phyloP scores from a whole-genome alignment of 352 stramenopile genomes.

The Lagenidium giganteum region DNA sequence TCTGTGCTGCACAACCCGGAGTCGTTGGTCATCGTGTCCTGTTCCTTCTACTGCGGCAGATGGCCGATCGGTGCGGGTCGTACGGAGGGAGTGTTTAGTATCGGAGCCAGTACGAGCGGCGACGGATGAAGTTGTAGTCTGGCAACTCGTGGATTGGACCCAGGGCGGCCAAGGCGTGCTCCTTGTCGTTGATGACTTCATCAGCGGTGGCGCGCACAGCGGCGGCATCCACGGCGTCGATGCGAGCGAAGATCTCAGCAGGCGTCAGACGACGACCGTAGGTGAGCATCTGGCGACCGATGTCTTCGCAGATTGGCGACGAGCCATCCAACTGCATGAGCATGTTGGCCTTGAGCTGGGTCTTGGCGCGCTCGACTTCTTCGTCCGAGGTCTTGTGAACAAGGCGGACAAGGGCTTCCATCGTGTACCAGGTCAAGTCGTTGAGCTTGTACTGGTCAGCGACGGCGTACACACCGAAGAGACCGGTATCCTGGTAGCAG shows the following conservation, averaged over 20 bases:
- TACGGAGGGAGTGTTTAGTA: constrained; percentile 55
- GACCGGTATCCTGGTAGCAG: constrained; percentile 99
- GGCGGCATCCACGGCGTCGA: constrained; percentile 96
- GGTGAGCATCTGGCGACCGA: constrained; percentile 98
- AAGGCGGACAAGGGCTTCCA: constrained; percentile 93
- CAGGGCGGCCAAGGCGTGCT: constrained; percentile 97
- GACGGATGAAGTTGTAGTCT: constrained; percentile 99
- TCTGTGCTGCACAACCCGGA: too few species aligned
- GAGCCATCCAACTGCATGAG: constrained; percentile 99
- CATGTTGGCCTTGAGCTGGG: constrained; percentile 99
- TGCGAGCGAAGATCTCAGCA: constrained; percentile 98
- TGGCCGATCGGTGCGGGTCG: constrained; percentile 9
- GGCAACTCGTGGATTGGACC: constrained; percentile 98
- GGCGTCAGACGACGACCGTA: constrained; percentile 96
- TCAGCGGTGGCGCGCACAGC: constrained; percentile 89
- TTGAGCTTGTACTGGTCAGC: constrained; percentile 94
- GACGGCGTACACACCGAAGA: constrained; percentile 99
- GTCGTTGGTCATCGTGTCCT: too few species aligned
- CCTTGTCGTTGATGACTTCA: constrained; percentile 97
- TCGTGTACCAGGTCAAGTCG: constrained; percentile 93
- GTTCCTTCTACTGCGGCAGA: constrained; percentile 30
- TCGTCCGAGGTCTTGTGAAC: constrained; percentile 96
- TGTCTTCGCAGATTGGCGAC: constrained; percentile 98
- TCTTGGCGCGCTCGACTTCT: constrained; percentile 97
- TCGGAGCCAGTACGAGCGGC: constrained; percentile 97